These are phyloP conservation scores for Osmanthus fragrans DNA, from an alignment of 257 asterid genomes.

Conservation along the genomic window DNA sequence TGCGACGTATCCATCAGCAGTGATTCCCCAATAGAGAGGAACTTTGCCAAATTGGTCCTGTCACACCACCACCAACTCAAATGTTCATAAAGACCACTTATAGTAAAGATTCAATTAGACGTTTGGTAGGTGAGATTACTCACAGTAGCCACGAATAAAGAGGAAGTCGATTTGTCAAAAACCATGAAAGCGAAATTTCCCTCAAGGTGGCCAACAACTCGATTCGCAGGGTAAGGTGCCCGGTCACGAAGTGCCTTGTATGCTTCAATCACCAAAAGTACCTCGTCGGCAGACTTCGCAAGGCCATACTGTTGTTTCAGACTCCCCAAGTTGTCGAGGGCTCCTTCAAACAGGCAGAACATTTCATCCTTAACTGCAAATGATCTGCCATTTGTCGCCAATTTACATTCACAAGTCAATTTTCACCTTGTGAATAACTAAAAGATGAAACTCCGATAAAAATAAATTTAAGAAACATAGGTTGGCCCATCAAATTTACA, in stretches of 20 bases:
- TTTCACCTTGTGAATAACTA: not conserved
- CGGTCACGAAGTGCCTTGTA: slow-evolving; percentile 96
- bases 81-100: slow-evolving; percentile 14
- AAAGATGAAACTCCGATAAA: not conserved
- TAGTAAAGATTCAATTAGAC: not conserved
- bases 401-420: slow-evolving; percentile 9
- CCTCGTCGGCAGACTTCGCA: slow-evolving; percentile 89
- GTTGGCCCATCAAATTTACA: not conserved
- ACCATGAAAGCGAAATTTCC: slow-evolving; percentile 88
- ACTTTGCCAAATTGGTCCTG: slow-evolving; percentile 97
- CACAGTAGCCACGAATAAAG: slow-evolving; percentile 91
- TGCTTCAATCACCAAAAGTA: slow-evolving; percentile 90
- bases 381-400: slow-evolving; percentile 49
- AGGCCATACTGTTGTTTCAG: slow-evolving; percentile 91
- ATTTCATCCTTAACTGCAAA: slow-evolving; percentile 95
- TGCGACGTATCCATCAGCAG: slow-evolving; percentile 97
- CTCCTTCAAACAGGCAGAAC: slow-evolving; percentile 95
- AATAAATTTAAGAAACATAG: not conserved
- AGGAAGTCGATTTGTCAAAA: slow-evolving; percentile 83
- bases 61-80: slow-evolving; percentile 37
- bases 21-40: slow-evolving; percentile 98
- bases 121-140: slow-evolving; percentile 32
- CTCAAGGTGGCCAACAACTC: slow-evolving; percentile 91
- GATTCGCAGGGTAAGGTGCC: slow-evolving; percentile 98
- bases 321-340: slow-evolving; percentile 89